Evolutionary conservation across 208 protist genomes (phyloP).

Genomic region (Naegleria lovaniensis): DNA sequence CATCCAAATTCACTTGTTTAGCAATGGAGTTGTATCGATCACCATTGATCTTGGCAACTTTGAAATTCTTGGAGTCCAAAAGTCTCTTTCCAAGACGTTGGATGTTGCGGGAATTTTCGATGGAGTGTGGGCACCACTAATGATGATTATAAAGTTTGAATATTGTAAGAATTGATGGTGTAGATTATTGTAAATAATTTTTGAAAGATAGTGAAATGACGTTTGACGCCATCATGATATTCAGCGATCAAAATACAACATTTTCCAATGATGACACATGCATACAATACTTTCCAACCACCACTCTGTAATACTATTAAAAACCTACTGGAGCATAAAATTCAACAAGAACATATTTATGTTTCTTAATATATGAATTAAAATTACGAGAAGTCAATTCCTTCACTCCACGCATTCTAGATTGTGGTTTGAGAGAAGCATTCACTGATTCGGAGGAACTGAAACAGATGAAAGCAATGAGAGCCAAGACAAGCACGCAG

Average conservation of each 20-base stretch:
- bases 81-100: not conserved
- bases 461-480: too few species aligned
- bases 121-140: not conserved
- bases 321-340: not conserved
- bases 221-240: too few species aligned
- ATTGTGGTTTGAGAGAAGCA: not conserved
- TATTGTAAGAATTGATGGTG: not conserved
- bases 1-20: not conserved
- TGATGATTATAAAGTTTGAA: not conserved
- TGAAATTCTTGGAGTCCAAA: not conserved
- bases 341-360: not conserved
- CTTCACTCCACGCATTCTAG: not conserved
- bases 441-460: too few species aligned
- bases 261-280: too few species aligned
- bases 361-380: not conserved
- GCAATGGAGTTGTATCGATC: not conserved
- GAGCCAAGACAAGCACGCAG: too few species aligned
- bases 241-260: too few species aligned
- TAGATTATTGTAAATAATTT: not conserved
- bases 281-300: not conserved
- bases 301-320: not conserved
- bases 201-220: too few species aligned
- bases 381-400: not conserved
- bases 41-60: not conserved
- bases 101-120: not conserved